Percentiles rank a stretch among this genome's conserved stretches.
Conservation (phyloP, 192 early-diverging fungal genomes). For the Oehlia diaphana region DNA sequence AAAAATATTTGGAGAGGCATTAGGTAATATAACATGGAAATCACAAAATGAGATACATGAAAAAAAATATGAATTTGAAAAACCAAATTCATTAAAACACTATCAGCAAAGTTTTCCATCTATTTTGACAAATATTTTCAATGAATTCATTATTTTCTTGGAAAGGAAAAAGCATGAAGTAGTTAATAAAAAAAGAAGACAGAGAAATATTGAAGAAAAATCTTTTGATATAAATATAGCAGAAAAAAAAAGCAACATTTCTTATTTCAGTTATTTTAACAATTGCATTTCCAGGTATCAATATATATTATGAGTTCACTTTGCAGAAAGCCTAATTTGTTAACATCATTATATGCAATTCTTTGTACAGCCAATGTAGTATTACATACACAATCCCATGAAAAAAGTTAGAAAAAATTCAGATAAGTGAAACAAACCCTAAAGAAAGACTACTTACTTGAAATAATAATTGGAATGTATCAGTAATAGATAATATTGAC, state of each 20-base stretch:
- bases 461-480: background rate
- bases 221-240: background rate
- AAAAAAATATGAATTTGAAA: slow-evolving; percentile 15
- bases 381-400: background rate
- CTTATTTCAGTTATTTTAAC: slow-evolving; percentile 10
- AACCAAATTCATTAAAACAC: background rate
- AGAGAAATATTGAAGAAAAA: slow-evolving; percentile 1
- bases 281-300: slow-evolving; percentile 9
- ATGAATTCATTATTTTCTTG: background rate
- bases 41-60: background rate
- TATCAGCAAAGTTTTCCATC: background rate
- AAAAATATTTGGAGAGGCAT: slow-evolving; percentile 4
- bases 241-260: slow-evolving; percentile 2
- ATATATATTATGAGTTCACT: slow-evolving; percentile 18
- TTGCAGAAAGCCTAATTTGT: background rate
- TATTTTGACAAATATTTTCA: background rate
- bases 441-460: background rate
- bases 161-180: slow-evolving; percentile 19
- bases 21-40: background rate
- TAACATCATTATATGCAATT: slow-evolving; percentile 9
- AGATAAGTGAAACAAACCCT: background rate
- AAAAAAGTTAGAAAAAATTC: background rate
- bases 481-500: background rate
- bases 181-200: slow-evolving; percentile 9
- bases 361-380: slow-evolving; percentile 3